Evolutionary conservation across 2,329 filamentous ascomycete species (phyloP), one percentile per base, ranked within the genome.

Genomic region (Fusarium guadeloupense): DNA sequence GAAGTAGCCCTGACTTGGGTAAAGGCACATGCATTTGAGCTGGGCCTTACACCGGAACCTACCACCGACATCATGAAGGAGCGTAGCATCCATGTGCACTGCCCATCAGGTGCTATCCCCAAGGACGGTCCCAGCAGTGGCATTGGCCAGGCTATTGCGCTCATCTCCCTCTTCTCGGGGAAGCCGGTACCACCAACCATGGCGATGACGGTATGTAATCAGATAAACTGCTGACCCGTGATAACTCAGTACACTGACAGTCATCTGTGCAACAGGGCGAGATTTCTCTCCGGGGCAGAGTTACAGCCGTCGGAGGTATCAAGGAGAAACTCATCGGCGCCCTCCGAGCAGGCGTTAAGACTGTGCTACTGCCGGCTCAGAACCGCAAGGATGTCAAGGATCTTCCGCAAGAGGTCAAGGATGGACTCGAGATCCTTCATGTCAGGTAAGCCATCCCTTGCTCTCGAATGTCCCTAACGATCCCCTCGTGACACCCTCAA

Each of bases 241-340:
- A 58, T 44, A 35, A 49, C 41, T 38, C 48, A 54, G 66, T 45
- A 52, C 54, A 46, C 71, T 74, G 49, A 75, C 53, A 53, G 39
- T 59, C 25, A 50, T 60, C 41, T 45, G 65, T 66, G 50, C 40
- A 52, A 76, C 73, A 86, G 83, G 86, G 86, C 62, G 87, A 89
- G 71, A 87, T 89, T 59, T 92, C 90, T 52, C 85, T 99, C 21
- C 86, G 95, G 35, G 95, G 95, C 19, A 88, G 93, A 64, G 90
- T 99, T 52, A 92, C 95, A 77, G 92, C 94, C 21, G 95, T 99
- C 30, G 95, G 95, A 47, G 95, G 95, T 16, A 98, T 99, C 79
- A 97, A 98, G 78, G 94, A 99, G 85, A 99, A 99, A 77, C 83
- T 98, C 47, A 98, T 99, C 72, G 95, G 95, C 19, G 95, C 95